Base-by-base conservation (phyloP, 1,284 basidiomycete species). In the Cutaneotrichosporon cutaneum region DNA sequence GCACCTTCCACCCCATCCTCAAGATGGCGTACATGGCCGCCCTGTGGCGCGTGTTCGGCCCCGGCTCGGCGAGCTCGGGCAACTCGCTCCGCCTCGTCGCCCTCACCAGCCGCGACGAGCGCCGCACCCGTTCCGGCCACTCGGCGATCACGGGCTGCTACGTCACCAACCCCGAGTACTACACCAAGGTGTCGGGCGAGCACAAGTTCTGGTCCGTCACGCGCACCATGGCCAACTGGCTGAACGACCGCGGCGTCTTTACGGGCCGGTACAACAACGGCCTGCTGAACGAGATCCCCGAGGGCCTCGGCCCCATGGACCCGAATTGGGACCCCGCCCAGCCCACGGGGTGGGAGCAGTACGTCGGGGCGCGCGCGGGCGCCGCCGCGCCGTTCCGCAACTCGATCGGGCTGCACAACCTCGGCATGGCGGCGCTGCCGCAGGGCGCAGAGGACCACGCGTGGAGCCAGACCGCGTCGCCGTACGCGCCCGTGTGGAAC, bases 281-380 rank as follows among this genome's bases (percentile, higher is more conserved):
- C 3, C 68, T 72, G 50, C 65, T 78, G 8, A 58, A 62, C 4
- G 69, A 72, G 51, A 58, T 78, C 11, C 75, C 75, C 4, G 72
- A 77, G 39, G 22, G 21, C 45, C 30, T 61, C 35, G 33, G 54
- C 32, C 13, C 47, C 7, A 7, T 30, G 16, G 36, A 52, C 4
- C 22, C 44, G 1, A n/a, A 36, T 7, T 62, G 26, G 30, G 71
- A 73, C 45, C 59, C 66, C 1, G 54, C 33, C 8, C 56, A 60
- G 3, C 68, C 72, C 4, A 78, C 75, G 3, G 72, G 68, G 7
- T 78, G 74, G 74, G 74, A 77, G 61, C 54, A 70, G 13, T 72
- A 68, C 60, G 70, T 74, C 42, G 35, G 59, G 11, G 57, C 59
- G 8, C 64, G 70, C 10, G 56, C 68, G 6, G 26, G 55, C 0